Conservation (phyloP, 768 basidiomycete species). For the Tricholomella constricta region DNA sequence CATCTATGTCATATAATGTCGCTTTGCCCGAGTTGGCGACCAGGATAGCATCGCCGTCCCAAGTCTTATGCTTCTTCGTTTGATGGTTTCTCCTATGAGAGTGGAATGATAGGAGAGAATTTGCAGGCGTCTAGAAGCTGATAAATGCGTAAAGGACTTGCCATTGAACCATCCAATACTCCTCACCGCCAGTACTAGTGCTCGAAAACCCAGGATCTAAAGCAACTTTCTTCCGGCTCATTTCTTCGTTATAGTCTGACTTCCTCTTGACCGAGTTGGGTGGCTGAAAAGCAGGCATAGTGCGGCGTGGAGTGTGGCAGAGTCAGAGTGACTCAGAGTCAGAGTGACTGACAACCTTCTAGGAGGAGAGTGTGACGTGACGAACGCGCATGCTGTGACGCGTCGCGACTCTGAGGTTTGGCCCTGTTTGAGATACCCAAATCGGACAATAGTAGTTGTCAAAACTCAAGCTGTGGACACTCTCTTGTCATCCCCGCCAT, state of each 20-base stretch:
- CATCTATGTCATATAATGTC: slow-evolving; percentile 62
- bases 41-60: slow-evolving; percentile 83
- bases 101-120: not conserved
- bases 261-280: slow-evolving; percentile 36
- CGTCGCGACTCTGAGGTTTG: slow-evolving; percentile 5
- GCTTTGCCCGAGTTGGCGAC: slow-evolving; percentile 48
- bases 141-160: slow-evolving; percentile 25
- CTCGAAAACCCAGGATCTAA: slow-evolving; percentile 14
- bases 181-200: slow-evolving; percentile 7
- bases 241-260: slow-evolving; percentile 28
- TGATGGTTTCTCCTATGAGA: slow-evolving; percentile 62
- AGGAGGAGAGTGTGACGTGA: not conserved
- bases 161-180: slow-evolving; percentile 84
- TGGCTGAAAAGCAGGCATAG: slow-evolving; percentile 36
- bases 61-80: slow-evolving; percentile 84
- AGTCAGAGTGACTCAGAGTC: too few species aligned
- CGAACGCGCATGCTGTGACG: slow-evolving; percentile 2
- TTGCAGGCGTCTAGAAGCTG: not conserved
- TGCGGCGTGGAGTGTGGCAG: not conserved
- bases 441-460: not conserved
- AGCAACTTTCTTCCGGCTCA: slow-evolving; percentile 33
- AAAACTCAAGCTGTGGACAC: too few species aligned
- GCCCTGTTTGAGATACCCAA: not conserved
- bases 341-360: not conserved
- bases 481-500: not conserved